Percentiles rank a stretch among this genome's conserved stretches.
Conservation (phyloP, 495 filamentous ascomycete species). For the Penicillium pancosmium region DNA sequence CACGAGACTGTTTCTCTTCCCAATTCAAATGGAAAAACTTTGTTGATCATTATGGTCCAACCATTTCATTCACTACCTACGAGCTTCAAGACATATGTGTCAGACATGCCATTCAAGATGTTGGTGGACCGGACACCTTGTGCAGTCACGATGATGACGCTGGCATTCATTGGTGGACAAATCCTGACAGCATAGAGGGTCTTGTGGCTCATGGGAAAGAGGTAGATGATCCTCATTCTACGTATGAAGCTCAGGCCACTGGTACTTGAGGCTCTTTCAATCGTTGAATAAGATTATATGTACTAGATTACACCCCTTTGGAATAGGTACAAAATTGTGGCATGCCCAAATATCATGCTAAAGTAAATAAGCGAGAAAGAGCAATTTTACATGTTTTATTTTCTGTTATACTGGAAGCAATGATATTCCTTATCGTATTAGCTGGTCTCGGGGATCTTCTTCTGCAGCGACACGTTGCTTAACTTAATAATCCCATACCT, state of each 20-base stretch:
- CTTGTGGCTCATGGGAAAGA: not conserved
- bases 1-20: not conserved
- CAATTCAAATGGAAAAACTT: not conserved
- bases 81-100: not conserved
- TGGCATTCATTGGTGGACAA: conserved; percentile 2
- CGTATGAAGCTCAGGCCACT: not conserved
- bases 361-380: too few species aligned
- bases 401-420: too few species aligned
- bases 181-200: conserved; percentile 1
- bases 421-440: too few species aligned
- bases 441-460: too few species aligned
- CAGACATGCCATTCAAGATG: not conserved
- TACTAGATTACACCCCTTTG: too few species aligned
- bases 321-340: too few species aligned
- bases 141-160: not conserved
- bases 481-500: not conserved
- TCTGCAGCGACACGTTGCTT: too few species aligned
- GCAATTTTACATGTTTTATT: too few species aligned
- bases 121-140: not conserved
- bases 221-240: not conserved
- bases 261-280: not conserved
- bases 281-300: too few species aligned
- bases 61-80: not conserved
- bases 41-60: not conserved
- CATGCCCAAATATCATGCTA: too few species aligned